Evolutionary conservation across 306 rosid species (phyloP), one percentile per base, ranked within the genome.

Genomic region (Prunus padus): DNA sequence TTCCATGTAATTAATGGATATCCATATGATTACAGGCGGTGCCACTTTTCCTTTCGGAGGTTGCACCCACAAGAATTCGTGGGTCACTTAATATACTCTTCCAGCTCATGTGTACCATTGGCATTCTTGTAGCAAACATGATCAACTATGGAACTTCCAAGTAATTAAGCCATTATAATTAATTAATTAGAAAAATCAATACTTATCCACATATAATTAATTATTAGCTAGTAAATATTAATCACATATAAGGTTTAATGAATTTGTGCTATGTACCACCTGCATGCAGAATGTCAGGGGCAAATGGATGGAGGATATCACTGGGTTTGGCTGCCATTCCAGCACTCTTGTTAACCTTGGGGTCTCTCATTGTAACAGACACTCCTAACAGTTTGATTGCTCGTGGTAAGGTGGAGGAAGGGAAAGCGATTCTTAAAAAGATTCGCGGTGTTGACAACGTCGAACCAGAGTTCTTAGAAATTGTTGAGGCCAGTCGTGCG

Each of bases 1-100:
- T 4, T 57, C 31, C 7, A n/a, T 54, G 23, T 18, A 20, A 5
- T 16, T 25, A 8, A 25, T 72, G 23, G 42, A 7, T 18, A 3
- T 33, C 4, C 0, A 1, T 57, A 11, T 11, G 30, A 1, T 37
- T 59, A 40, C 62, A 87, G 87, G 91, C 96, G 1, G 90, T 88
- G 26, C 96, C 92, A 0, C 79, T 90, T 42, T 88, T 90, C 73
- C 80, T 90, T 30, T 90, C 92, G 3, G 96, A 90, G 84, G 85
- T 90, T 15, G 91, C 93, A 12, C 92, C 93, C 18, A 88, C 93
- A 3, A 85, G 89, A 74, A 83, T 88, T 54, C 89, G 96, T 11
- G 96, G 96, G 3, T 89, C 93, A 8, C 88, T 90, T 0, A 88
- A 90, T 78, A 88, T 88, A 51, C 42, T 90, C 45, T 90, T 90